Evolutionary conservation across 768 basidiomycete species (phyloP).

Genomic region (Crucibulum laeve): DNA sequence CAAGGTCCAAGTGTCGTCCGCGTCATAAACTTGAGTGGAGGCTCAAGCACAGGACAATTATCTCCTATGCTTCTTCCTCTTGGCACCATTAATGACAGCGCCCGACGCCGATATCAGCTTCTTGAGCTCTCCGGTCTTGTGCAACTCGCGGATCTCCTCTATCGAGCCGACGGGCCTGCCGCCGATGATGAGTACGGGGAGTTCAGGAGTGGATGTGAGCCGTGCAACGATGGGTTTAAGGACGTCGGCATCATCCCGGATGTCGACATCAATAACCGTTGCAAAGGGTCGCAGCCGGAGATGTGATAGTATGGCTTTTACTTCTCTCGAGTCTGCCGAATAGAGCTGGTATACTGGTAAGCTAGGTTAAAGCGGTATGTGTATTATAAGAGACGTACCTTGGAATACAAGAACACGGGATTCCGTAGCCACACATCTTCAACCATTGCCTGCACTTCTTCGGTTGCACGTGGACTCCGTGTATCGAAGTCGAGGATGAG

Average conservation of each 20-base stretch:
- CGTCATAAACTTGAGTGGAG: slow-evolving; percentile 14
- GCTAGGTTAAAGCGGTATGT: background rate
- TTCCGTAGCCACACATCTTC: slow-evolving; percentile 67
- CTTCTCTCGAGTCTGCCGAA: slow-evolving; percentile 62
- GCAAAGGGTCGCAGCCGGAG: slow-evolving; percentile 60
- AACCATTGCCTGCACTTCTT: slow-evolving; percentile 57
- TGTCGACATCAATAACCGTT: slow-evolving; percentile 67
- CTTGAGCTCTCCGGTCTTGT: slow-evolving; percentile 47
- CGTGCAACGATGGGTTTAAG: slow-evolving; percentile 59
- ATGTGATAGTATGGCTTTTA: slow-evolving; percentile 52
- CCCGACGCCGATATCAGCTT: slow-evolving; percentile 51
- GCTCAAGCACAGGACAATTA: slow-evolving; percentile 7
- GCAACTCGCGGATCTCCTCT: slow-evolving; percentile 45
- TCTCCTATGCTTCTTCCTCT: slow-evolving; percentile 49
- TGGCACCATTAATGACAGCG: slow-evolving; percentile 47
- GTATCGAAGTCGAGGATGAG: slow-evolving; percentile 84
- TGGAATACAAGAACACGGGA: slow-evolving; percentile 73
- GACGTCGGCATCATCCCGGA: slow-evolving; percentile 65
- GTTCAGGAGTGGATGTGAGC: slow-evolving; percentile 45
- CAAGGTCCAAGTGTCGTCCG: slow-evolving; percentile 7
- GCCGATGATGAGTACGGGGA: slow-evolving; percentile 69
- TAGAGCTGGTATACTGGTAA: slow-evolving; percentile 37
- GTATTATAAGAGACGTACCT: slow-evolving; percentile 39
- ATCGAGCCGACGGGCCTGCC: slow-evolving; percentile 54
- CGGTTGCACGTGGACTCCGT: slow-evolving; percentile 50